phyloP scores from a whole-genome alignment of 148 eudicot genomes.

The Gaultheria prostrata region DNA sequence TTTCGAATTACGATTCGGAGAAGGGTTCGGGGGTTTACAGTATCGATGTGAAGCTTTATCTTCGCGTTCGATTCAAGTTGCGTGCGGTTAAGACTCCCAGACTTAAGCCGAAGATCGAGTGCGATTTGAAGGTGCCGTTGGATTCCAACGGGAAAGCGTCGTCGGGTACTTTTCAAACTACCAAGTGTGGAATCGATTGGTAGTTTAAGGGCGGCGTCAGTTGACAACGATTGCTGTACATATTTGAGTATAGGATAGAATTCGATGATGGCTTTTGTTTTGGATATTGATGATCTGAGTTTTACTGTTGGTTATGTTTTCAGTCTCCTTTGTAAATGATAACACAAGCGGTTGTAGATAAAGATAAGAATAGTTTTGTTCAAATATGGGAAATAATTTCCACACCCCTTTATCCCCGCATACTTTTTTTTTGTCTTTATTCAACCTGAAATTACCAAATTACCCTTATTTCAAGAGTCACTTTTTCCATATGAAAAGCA shows the following conservation, averaged over 20 bases:
- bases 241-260: neutral
- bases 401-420: too few species aligned
- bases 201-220: neutral
- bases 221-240: neutral
- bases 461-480: too few species aligned
- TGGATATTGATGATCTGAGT: neutral
- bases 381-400: too few species aligned
- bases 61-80: slow-evolving; percentile 47
- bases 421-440: too few species aligned
- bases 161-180: slow-evolving; percentile 34
- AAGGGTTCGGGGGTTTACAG: slow-evolving; percentile 37
- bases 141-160: slow-evolving; percentile 26
- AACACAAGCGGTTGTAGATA: too few species aligned
- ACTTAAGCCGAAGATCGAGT: slow-evolving; percentile 46
- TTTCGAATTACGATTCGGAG: slow-evolving; percentile 30
- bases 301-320: too few species aligned
- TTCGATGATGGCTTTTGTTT: too few species aligned
- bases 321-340: too few species aligned
- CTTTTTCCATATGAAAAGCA: too few species aligned
- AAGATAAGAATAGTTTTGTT: too few species aligned
- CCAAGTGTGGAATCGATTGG: slow-evolving; percentile 43
- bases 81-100: slow-evolving; percentile 49
- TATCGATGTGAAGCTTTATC: slow-evolving; percentile 47
- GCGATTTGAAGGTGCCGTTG: slow-evolving; percentile 67
- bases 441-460: too few species aligned